Evolutionary conservation across 164 flowering plant genomes (phyloP).

Genomic region (Vitis riparia): DNA sequence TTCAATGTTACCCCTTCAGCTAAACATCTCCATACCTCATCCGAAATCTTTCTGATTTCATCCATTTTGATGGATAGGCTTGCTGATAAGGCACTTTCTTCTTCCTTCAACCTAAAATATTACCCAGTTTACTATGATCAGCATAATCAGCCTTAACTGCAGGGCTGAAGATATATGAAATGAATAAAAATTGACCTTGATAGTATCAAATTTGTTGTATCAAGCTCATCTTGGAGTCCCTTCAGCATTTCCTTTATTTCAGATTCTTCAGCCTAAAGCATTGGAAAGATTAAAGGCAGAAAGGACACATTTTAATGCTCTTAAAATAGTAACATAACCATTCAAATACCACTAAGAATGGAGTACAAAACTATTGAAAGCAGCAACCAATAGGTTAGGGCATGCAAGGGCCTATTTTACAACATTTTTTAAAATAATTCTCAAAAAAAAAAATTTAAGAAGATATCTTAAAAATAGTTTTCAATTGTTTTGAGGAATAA

Average conservation of each 20-base stretch:
- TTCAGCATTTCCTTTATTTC: conserved; percentile 58
- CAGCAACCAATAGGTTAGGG: not conserved
- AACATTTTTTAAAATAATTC: too few species aligned
- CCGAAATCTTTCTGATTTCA: conserved; percentile 32
- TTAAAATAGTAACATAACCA: not conserved
- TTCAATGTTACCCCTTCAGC: not conserved
- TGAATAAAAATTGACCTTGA: conserved; percentile 41
- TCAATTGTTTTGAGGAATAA: too few species aligned
- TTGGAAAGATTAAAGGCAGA: not conserved
- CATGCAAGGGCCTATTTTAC: too few species aligned
- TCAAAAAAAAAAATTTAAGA: too few species aligned
- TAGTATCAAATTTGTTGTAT: conserved; percentile 37
- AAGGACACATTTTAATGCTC: not conserved
- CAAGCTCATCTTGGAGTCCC: conserved; percentile 51
- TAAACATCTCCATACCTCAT: conserved; percentile 42
- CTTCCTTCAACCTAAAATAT: conserved; percentile 61
- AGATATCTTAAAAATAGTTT: too few species aligned
- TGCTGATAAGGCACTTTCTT: conserved; percentile 51
- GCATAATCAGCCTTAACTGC: not conserved
- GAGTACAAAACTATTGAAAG: not conserved
- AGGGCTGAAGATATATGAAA: not conserved
- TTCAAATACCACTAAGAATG: not conserved
- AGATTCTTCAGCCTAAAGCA: conserved; percentile 68
- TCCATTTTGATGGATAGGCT: conserved; percentile 24
- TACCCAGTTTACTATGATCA: conserved; percentile 2